These are phyloP conservation scores for Paramecium primaurelia DNA, from an alignment of 73 alveolate genomes.

Conservation along the genomic window DNA sequence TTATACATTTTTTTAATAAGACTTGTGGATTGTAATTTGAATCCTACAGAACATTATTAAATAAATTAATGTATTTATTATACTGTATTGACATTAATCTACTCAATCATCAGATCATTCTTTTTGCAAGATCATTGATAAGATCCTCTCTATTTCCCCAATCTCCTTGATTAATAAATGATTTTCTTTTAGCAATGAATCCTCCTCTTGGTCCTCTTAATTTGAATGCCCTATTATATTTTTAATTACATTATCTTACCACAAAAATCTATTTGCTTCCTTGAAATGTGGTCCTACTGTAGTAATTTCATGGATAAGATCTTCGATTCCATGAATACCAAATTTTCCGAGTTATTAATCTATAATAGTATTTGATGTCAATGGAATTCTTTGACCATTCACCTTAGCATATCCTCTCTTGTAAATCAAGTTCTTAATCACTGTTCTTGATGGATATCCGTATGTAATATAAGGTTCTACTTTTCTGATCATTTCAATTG, in stretches of 20 bases:
- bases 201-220: constrained; percentile 78
- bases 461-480: constrained; percentile 88
- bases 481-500: constrained; percentile 89
- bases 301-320: constrained; percentile 90
- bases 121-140: constrained; percentile 85
- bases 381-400: constrained; percentile 89
- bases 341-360: constrained; percentile 81
- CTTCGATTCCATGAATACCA: constrained; percentile 94
- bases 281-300: constrained; percentile 93
- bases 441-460: constrained; percentile 87
- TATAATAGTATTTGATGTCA: constrained; percentile 86
- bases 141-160: constrained; percentile 96
- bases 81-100: background rate
- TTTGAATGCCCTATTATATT: constrained; percentile 72
- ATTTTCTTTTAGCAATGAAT: constrained; percentile 82
- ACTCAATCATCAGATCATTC: constrained; percentile 79
- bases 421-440: constrained; percentile 86
- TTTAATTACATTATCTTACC: constrained; percentile 54
- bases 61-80: background rate
- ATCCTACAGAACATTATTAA: background rate
- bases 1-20: background rate
- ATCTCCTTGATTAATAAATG: constrained; percentile 86
- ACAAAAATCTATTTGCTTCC: constrained; percentile 93
- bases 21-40: background rate
- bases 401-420: constrained; percentile 93